phyloP scores from a whole-genome alignment of 352 stramenopile genomes.

The Phytophthora constricta region DNA sequence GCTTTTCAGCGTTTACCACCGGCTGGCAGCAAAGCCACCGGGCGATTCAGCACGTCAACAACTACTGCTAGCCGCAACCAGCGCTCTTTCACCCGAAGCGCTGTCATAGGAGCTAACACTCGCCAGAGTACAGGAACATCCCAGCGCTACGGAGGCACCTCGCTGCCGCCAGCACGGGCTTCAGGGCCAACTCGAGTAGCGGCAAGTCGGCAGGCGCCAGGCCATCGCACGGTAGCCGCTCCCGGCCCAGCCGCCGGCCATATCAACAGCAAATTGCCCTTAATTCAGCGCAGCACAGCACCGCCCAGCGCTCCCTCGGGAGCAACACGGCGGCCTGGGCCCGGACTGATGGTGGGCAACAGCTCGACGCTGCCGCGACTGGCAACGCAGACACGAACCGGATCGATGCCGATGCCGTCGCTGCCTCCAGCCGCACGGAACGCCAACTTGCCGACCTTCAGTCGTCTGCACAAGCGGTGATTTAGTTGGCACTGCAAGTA shows the following conservation, averaged over 20 bases:
- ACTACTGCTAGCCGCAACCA: slow-evolving; percentile 16
- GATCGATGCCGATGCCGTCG: slow-evolving; percentile 38
- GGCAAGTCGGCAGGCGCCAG: slow-evolving; percentile 2
- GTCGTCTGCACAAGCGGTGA: slow-evolving; percentile 69
- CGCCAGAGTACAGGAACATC: not conserved
- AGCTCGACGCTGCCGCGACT: slow-evolving; percentile 46
- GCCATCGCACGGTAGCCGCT: not conserved
- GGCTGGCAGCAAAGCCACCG: slow-evolving; percentile 11
- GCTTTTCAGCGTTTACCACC: slow-evolving; percentile 47
- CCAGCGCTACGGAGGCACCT: slow-evolving; percentile 13
- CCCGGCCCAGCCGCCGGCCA: slow-evolving; percentile 14
- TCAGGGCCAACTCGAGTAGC: not conserved
- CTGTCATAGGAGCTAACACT: slow-evolving; percentile 21
- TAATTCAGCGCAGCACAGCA: slow-evolving; percentile 19
- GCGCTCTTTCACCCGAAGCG: slow-evolving; percentile 32
- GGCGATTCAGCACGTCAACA: slow-evolving; percentile 25
- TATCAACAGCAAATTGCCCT: slow-evolving; percentile 24
- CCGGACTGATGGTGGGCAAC: slow-evolving; percentile 8
- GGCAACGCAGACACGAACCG: slow-evolving; percentile 18
- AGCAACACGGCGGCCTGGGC: slow-evolving; percentile 11
- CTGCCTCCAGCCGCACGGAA: slow-evolving; percentile 47
- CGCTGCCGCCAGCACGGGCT: slow-evolving; percentile 14
- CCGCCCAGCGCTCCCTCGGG: not conserved
- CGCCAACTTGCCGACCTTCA: slow-evolving; percentile 60
- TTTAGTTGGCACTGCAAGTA: not conserved